Evolutionary conservation across 192 early-diverging fungal species (phyloP).

Genomic region (Spinellus fusiger): DNA sequence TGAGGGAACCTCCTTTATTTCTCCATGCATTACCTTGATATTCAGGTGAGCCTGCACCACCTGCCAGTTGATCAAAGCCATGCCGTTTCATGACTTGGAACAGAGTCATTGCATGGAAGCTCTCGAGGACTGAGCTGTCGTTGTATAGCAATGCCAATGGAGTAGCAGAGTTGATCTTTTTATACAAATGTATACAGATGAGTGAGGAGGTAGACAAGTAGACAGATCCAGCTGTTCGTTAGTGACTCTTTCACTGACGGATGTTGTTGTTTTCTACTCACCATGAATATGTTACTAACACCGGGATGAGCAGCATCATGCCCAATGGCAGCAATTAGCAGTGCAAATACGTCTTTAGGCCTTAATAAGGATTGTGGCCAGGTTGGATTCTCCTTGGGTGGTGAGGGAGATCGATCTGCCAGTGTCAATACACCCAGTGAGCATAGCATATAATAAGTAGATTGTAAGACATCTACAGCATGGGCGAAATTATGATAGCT

Average conservation of each 20-base stretch:
- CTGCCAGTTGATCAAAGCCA: constrained; percentile 38
- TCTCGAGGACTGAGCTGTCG: constrained; percentile 91
- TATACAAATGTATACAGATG: background rate
- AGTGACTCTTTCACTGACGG: no score
- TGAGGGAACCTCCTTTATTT: background rate
- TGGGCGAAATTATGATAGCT: constrained; percentile 95
- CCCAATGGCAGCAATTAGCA: constrained; percentile 70
- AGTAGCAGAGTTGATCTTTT: constrained; percentile 61
- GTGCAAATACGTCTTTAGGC: constrained; percentile 59
- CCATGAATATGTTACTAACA: constrained; percentile 91
- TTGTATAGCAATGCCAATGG: constrained; percentile 89
- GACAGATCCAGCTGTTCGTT: background rate
- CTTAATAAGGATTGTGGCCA: constrained; percentile 26
- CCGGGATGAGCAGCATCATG: constrained; percentile 91
- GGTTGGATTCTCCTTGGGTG: constrained; percentile 3
- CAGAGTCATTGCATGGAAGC: constrained; percentile 81
- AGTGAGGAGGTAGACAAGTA: background rate
- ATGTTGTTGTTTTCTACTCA: constrained; percentile 12
- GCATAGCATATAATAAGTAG: constrained; percentile 77
- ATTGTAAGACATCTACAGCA: constrained; percentile 90
- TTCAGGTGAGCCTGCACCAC: constrained; percentile 2
- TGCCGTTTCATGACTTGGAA: constrained; percentile 61
- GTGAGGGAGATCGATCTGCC: constrained; percentile 10
- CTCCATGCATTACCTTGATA: constrained; percentile 22
- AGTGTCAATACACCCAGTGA: constrained; percentile 45